These are phyloP conservation scores for Vickermania spadyakhi DNA, from an alignment of 208 protist genomes.

Conservation along the genomic window DNA sequence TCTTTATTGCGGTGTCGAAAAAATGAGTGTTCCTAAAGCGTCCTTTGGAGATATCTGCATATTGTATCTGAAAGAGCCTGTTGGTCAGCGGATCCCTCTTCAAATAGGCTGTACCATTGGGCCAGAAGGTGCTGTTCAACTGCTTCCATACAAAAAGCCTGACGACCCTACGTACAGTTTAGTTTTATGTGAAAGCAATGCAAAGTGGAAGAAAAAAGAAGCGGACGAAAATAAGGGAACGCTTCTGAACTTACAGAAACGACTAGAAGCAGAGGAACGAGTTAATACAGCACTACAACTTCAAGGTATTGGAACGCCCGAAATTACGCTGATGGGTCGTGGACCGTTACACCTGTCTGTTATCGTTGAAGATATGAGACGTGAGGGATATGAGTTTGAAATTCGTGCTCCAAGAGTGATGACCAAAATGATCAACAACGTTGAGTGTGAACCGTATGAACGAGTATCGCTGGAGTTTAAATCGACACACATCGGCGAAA, in stretches of 20 bases:
- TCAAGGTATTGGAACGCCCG: conserved; percentile 20
- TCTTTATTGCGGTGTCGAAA: conserved; percentile 79
- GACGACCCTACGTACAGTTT: conserved; percentile 94
- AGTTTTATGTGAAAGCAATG: conserved; percentile 85
- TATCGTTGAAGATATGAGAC: conserved; percentile 96
- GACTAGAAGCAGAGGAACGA: conserved; percentile 87
- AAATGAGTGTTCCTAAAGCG: conserved; percentile 43
- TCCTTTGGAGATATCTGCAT: conserved; percentile 83
- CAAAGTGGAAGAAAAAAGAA: conserved; percentile 88
- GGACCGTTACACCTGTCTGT: conserved; percentile 97
- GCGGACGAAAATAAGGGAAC: conserved; percentile 65
- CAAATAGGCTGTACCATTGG: conserved; percentile 85
- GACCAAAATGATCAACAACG: conserved; percentile 65
- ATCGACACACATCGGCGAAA: conserved; percentile 42
- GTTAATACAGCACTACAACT: conserved; percentile 91
- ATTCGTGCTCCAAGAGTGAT: conserved; percentile 92
- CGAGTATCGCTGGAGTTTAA: conserved; percentile 76
- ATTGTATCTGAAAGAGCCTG: conserved; percentile 71
- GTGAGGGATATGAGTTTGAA: conserved; percentile 95
- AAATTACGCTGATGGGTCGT: conserved; percentile 87
- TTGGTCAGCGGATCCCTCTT: conserved; percentile 80
- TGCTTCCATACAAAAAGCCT: conserved; percentile 84
- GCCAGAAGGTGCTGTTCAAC: conserved; percentile 44
- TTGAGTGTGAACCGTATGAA: conserved; percentile 84
- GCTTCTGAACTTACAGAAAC: conserved; percentile 51